Evolutionary conservation across 768 basidiomycete species (phyloP).

Genomic region (Collybiopsis luxurians): DNA sequence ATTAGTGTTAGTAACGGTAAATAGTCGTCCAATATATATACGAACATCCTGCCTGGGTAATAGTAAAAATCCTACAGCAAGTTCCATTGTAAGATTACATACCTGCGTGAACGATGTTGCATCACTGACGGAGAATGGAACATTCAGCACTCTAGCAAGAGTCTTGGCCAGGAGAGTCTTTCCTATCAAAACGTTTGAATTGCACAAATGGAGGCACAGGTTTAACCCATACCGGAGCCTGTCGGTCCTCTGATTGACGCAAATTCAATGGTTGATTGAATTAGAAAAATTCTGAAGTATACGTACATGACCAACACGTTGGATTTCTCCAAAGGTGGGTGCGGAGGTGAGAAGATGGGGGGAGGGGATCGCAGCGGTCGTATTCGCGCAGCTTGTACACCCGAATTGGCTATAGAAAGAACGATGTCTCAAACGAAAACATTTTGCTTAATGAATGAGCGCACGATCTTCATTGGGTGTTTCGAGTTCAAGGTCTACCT

Average conservation of each 20-base stretch:
- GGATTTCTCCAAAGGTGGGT: constrained; percentile 86
- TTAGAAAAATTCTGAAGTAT: background rate
- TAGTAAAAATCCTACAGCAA: background rate
- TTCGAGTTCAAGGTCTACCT: constrained; percentile 6
- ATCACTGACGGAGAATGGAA: constrained; percentile 92
- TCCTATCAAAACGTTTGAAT: constrained; percentile 39
- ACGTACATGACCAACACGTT: constrained; percentile 90
- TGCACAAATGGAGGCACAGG: background rate
- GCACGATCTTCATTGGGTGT: constrained; percentile 15
- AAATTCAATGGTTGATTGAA: background rate
- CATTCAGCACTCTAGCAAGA: constrained; percentile 86
- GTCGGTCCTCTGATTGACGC: constrained; percentile 65
- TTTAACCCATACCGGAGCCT: constrained; percentile 62
- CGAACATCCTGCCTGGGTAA: constrained; percentile 66
- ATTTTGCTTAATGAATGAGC: background rate
- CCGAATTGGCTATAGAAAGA: constrained; percentile 27
- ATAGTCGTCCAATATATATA: constrained; percentile 13
- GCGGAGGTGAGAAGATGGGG: constrained; percentile 38
- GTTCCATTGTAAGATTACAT: background rate
- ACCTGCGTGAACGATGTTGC: constrained; percentile 95
- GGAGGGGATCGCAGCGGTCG: constrained; percentile 51
- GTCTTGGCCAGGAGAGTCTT: constrained; percentile 92
- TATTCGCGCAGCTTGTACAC: constrained; percentile 56
- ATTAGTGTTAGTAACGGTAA: constrained; percentile 7
- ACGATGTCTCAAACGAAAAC: constrained; percentile 4